Percentiles rank a stretch among this genome's conserved stretches.
Conservation (phyloP, 768 basidiomycete species). For the Termitomyces sp. region DNA sequence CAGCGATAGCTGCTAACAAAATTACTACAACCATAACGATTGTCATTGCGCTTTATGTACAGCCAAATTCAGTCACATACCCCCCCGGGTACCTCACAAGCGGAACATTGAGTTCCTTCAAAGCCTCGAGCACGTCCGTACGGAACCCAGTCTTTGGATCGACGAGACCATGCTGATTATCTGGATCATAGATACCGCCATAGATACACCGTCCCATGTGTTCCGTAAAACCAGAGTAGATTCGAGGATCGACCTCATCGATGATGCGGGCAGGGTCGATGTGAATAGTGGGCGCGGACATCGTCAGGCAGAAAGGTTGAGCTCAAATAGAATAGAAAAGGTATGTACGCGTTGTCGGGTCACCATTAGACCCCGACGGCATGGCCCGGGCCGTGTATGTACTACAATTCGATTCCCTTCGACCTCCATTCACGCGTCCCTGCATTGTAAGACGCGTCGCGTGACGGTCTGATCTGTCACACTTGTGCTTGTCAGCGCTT, state of each 20-base stretch:
- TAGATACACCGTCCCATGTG: constrained; percentile 56
- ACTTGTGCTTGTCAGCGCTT: not conserved
- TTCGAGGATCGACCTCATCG: constrained; percentile 38
- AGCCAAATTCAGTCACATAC: constrained; percentile 15
- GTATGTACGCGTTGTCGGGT: not conserved
- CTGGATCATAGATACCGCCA: constrained; percentile 39
- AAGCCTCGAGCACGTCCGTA: constrained; percentile 40
- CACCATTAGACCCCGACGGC: not conserved
- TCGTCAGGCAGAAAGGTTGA: not conserved
- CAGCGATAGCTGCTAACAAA: constrained; percentile 52
- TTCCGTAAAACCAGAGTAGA: constrained; percentile 60
- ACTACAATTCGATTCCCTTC: not conserved
- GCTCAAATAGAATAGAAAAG: not conserved
- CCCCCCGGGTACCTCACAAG: constrained; percentile 51
- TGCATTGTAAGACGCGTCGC: not conserved
- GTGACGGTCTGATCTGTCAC: not conserved
- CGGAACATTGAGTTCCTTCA: constrained; percentile 41
- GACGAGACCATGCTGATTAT: constrained; percentile 26
- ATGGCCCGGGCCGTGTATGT: not conserved
- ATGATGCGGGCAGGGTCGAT: constrained; percentile 37
- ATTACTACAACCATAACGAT: constrained; percentile 23
- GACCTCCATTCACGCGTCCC: not conserved
- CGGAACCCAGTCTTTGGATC: constrained; percentile 39
- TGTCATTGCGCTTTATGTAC: not conserved
- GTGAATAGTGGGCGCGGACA: constrained; percentile 23